A percentile compares a stretch with the other conserved stretches of the same genome.
These are phyloP conservation scores for Neurospora hispaniola DNA, from an alignment of 495 filamentous ascomycete species.

Conservation along the genomic window DNA sequence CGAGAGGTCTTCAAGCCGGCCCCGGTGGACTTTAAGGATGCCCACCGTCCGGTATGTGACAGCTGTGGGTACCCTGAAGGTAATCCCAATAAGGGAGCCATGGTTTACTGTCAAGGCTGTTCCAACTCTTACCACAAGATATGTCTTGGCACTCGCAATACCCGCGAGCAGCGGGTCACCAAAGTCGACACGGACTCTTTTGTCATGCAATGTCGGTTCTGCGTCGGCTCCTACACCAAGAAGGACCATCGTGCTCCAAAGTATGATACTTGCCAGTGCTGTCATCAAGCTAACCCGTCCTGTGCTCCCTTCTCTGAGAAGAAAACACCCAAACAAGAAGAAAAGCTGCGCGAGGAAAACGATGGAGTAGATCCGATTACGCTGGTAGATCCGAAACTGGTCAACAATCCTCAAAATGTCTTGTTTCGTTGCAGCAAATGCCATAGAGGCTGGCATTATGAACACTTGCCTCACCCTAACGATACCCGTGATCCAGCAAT, in stretches of 20 bases:
- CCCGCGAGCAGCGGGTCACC: conserved; percentile 85
- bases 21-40: conserved; percentile 49
- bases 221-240: conserved; percentile 52
- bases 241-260: conserved; percentile 62
- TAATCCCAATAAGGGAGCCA: conserved; percentile 43
- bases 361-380: conserved; percentile 66
- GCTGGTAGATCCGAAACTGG: conserved; percentile 43
- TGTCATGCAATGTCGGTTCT: conserved; percentile 83
- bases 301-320: conserved; percentile 57
- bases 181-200: conserved; percentile 69
- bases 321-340: conserved; percentile 67
- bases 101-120: conserved; percentile 89
- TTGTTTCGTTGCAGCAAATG: conserved; percentile 76
- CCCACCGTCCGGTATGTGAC: conserved; percentile 63
- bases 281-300: conserved; percentile 48
- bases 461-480: conserved; percentile 54
- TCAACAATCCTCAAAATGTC: conserved; percentile 67
- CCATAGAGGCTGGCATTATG: conserved; percentile 68
- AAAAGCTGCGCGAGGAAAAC: conserved; percentile 67
- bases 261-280: conserved; percentile 58
- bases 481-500: conserved; percentile 23
- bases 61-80: conserved; percentile 48
- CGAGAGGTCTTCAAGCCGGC: conserved; percentile 56
- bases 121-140: conserved; percentile 66
- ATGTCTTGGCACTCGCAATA: conserved; percentile 65